These are phyloP conservation scores for Clavispora vitiphila DNA, from an alignment of 805 yeast genomes.

Conservation along the genomic window DNA sequence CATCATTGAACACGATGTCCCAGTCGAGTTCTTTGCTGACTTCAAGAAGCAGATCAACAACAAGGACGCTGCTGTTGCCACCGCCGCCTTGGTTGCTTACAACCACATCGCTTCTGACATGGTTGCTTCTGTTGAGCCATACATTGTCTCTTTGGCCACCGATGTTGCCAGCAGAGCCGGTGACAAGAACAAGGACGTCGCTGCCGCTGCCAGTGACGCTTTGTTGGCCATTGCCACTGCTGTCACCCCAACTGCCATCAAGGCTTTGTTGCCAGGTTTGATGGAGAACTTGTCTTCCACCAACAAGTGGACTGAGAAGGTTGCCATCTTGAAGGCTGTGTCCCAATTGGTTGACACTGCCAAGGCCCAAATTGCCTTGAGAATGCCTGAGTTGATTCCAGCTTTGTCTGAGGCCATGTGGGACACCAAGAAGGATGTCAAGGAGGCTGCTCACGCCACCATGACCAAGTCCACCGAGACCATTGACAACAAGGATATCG, in stretches of 20 bases:
- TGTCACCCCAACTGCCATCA: conserved; percentile 89
- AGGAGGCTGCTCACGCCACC: conserved; percentile 92
- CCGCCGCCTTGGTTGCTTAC: conserved; percentile 81
- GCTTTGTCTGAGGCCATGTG: conserved; percentile 99
- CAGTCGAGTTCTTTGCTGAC: conserved; percentile 77
- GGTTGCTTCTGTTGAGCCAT: conserved; percentile 95
- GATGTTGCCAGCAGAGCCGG: conserved; percentile 75
- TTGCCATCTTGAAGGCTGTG: conserved; percentile 79
- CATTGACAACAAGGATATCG: conserved; percentile 99
- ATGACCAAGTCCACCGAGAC: conserved; percentile 96
- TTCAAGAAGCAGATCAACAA: conserved; percentile 69
- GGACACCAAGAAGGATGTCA: conserved; percentile 99
- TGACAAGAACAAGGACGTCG: conserved; percentile 80
- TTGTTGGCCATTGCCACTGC: conserved; percentile 72
- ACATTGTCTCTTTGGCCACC: conserved; percentile 71
- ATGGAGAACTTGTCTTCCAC: conserved; percentile 61
- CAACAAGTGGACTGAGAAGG: conserved; percentile 98
- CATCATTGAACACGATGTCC: conserved; percentile 97
- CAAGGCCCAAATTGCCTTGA: conserved; percentile 90
- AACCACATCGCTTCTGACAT: conserved; percentile 78
- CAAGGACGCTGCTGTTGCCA: conserved; percentile 60
- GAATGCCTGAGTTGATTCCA: conserved; percentile 99
- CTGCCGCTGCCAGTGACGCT: conserved; percentile 71
- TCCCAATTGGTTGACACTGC: conserved; percentile 89
- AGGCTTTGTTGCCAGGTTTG: conserved; percentile 80